A percentile compares a stretch with the other conserved stretches of the same genome.
phyloP scores from a whole-genome alignment of 1,284 basidiomycete genomes.

The Xerocomus subilludens region DNA sequence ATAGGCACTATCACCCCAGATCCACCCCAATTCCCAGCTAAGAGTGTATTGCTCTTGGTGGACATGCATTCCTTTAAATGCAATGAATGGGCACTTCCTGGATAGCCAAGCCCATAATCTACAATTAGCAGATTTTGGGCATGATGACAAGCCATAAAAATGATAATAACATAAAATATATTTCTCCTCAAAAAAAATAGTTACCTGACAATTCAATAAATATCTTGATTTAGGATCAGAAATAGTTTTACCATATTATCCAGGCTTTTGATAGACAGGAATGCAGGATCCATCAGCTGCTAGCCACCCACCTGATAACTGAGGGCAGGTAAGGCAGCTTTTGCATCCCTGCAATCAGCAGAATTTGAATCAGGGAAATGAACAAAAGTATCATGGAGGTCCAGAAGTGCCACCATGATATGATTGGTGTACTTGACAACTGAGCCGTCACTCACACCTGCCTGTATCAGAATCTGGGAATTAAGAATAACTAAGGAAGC shows the following conservation, averaged over 20 bases:
- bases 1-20: conserved; percentile 31
- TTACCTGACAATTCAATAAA: conserved; percentile 4
- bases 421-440: conserved; percentile 20
- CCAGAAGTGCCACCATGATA: conserved; percentile 10
- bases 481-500: no score
- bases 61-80: conserved; percentile 28
- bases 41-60: conserved; percentile 11
- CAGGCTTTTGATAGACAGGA: background rate
- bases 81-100: conserved; percentile 34
- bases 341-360: no score
- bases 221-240: background rate
- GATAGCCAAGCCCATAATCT: conserved; percentile 34
- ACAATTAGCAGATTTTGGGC: conserved; percentile 29
- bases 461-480: no score
- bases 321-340: background rate
- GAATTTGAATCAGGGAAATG: no score
- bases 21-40: conserved; percentile 25
- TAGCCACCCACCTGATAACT: background rate
- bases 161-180: background rate
- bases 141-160: background rate
- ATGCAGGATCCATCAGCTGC: background rate
- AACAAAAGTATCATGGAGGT: no score
- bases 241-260: no score
- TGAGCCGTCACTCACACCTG: conserved; percentile 15
- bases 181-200: background rate